Percentiles rank a stretch among this genome's conserved stretches.
These are phyloP conservation scores for Dothistroma pini DNA, from an alignment of 2,329 filamentous ascomycete genomes.

Conservation along the genomic window DNA sequence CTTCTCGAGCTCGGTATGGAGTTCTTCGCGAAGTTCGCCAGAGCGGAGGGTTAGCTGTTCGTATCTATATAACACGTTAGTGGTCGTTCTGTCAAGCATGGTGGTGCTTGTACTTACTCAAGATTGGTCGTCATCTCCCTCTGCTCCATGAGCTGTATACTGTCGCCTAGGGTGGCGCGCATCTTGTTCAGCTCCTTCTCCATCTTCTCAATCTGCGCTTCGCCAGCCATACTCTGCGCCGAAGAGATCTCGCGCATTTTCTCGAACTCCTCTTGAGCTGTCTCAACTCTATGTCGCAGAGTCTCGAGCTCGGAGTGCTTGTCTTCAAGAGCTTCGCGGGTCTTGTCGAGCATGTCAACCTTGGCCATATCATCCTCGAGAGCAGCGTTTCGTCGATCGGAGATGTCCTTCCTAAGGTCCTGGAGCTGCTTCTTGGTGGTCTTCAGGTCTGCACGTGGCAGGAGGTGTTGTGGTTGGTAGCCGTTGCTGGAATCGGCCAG, in stretches of 20 bases:
- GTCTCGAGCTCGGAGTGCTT: conserved; percentile 90
- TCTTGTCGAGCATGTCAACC: conserved; percentile 86
- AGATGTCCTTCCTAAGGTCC: conserved; percentile 79
- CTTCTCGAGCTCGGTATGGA: conserved; percentile 94
- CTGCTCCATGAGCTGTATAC: conserved; percentile 87
- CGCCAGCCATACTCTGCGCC: conserved; percentile 81
- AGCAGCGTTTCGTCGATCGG: conserved; percentile 76
- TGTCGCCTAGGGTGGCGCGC: conserved; percentile 77
- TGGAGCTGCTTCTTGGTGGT: conserved; percentile 79
- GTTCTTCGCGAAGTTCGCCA: conserved; percentile 82
- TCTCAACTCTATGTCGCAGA: conserved; percentile 79
- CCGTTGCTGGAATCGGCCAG: conserved; percentile 78
- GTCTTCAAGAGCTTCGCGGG: conserved; percentile 96
- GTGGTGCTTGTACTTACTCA: conserved; percentile 59
- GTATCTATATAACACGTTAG: conserved; percentile 56
- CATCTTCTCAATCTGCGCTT: conserved; percentile 97
- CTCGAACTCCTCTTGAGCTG: conserved; percentile 90
- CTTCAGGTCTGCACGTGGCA: conserved; percentile 84
- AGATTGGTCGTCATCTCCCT: conserved; percentile 95
- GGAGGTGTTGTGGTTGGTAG: conserved; percentile 83
- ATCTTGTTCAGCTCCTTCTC: conserved; percentile 97
- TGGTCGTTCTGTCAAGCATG: background rate
- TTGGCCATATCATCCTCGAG: conserved; percentile 93
- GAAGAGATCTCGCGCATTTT: conserved; percentile 79
- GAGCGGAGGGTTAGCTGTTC: conserved; percentile 86